phyloP scores from a whole-genome alignment of 2,329 filamentous ascomycete genomes.

The Dactylellina parvicollis region DNA sequence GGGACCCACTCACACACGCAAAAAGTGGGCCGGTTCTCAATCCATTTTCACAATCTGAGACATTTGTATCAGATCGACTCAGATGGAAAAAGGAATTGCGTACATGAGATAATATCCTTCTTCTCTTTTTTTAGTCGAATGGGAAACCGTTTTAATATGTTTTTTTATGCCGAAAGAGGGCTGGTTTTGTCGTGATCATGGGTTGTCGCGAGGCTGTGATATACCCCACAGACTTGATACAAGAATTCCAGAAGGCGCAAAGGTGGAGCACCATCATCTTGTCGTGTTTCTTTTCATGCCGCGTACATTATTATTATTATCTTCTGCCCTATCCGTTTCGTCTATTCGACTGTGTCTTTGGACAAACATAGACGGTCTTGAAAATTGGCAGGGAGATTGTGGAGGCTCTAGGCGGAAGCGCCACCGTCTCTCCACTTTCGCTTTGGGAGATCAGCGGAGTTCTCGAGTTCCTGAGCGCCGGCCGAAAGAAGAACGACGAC shows the following conservation, averaged over 20 bases:
- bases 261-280: neutral
- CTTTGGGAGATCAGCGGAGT: conserved; percentile 8
- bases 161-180: conserved; percentile 35
- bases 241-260: conserved; percentile 4
- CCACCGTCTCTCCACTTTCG: conserved; percentile 35
- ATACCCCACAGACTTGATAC: conserved; percentile 43
- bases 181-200: conserved; percentile 30
- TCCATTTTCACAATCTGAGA: conserved; percentile 44
- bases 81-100: conserved; percentile 20
- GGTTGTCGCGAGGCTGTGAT: neutral
- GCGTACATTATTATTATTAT: too few species aligned
- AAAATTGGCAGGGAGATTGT: conserved; percentile 22
- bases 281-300: neutral
- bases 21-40: conserved; percentile 2
- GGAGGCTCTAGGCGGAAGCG: conserved; percentile 44
- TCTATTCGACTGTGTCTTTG: too few species aligned
- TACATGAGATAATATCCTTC: too few species aligned
- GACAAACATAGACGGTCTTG: neutral
- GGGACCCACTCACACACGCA: too few species aligned
- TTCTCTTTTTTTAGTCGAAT: neutral
- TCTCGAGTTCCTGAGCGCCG: conserved; percentile 13
- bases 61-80: conserved; percentile 40
- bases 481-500: neutral
- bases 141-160: neutral
- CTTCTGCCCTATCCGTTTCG: too few species aligned